phyloP scores from a whole-genome alignment of 768 basidiomycete genomes.

The Naganishia kalamii region DNA sequence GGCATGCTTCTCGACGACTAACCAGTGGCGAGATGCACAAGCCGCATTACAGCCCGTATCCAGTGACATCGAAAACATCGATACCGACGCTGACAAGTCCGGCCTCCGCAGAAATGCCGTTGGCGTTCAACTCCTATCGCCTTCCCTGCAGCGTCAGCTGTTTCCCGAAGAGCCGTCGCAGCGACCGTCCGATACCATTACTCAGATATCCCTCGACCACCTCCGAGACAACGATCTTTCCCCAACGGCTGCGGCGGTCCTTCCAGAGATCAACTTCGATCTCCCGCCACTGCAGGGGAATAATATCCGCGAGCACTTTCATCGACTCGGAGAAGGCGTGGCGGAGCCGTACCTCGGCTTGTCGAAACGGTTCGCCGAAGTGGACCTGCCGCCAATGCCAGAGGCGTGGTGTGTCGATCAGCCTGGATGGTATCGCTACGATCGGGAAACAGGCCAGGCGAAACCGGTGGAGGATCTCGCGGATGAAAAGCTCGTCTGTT shows the following conservation, averaged over 20 bases:
- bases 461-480: slow-evolving; percentile 63
- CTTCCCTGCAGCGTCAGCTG: slow-evolving; percentile 70
- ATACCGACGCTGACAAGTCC: not conserved
- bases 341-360: slow-evolving; percentile 74
- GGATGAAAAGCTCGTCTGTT: slow-evolving; percentile 61
- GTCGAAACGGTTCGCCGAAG: slow-evolving; percentile 56
- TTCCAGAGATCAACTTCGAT: slow-evolving; percentile 73
- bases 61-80: not conserved
- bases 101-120: slow-evolving; percentile 61
- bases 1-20: no score
- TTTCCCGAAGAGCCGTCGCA: slow-evolving; percentile 58
- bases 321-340: slow-evolving; percentile 62
- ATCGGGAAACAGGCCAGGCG: slow-evolving; percentile 63
- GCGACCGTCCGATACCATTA: slow-evolving; percentile 56
- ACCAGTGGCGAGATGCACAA: no score
- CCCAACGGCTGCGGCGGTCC: slow-evolving; percentile 67
- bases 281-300: slow-evolving; percentile 76
- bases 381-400: slow-evolving; percentile 59
- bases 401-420: slow-evolving; percentile 52
- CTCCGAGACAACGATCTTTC: slow-evolving; percentile 75
- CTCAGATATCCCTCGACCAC: slow-evolving; percentile 73
- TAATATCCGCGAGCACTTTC: slow-evolving; percentile 82
- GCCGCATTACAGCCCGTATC: no score
- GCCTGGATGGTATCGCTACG: slow-evolving; percentile 87
- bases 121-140: slow-evolving; percentile 88